Evolutionary conservation across 495 filamentous ascomycete genomes (phyloP).

Genomic region (Platismatia glauca): DNA sequence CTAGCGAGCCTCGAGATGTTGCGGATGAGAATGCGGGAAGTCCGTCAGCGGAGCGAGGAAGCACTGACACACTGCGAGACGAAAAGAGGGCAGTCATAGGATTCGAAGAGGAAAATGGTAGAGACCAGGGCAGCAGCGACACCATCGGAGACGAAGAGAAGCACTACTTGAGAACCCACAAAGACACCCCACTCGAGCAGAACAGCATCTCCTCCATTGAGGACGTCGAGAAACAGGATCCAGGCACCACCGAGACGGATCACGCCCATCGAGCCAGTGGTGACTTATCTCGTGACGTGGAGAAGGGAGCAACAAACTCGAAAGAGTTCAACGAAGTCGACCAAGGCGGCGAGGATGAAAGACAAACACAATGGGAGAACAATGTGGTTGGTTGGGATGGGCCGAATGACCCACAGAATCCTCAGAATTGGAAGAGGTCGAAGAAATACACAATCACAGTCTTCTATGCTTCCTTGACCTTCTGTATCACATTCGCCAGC

Average conservation of each 20-base stretch:
- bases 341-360: neutral
- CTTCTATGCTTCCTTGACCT: conserved; percentile 47
- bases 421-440: conserved; percentile 51
- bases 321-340: conserved; percentile 1
- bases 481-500: conserved; percentile 51
- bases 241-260: neutral
- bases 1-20: no score
- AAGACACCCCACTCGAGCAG: neutral
- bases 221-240: neutral
- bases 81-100: neutral
- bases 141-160: neutral
- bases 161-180: neutral
- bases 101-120: neutral
- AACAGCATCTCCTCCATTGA: neutral
- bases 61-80: neutral
- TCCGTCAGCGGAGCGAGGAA: neutral
- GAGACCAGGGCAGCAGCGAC: neutral
- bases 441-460: conserved; percentile 66
- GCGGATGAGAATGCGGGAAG: neutral
- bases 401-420: conserved; percentile 62
- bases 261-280: neutral
- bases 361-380: conserved; percentile 5
- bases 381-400: conserved; percentile 43
- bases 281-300: neutral
- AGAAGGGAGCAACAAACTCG: conserved; percentile 6